Conservation (phyloP, 805 yeast species). For the Pichia deserticola region DNA sequence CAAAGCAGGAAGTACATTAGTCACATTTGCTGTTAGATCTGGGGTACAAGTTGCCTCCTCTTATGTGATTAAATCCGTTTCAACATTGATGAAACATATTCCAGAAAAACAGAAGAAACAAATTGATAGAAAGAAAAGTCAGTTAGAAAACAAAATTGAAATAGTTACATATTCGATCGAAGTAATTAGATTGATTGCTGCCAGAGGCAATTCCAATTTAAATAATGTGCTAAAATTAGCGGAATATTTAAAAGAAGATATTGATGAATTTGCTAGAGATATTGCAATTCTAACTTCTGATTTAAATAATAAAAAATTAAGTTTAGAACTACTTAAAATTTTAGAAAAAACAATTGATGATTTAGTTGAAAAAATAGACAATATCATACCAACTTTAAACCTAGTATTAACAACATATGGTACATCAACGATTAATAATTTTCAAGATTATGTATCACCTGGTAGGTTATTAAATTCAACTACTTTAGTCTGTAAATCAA, state of each 20-base stretch:
- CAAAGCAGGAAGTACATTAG: constrained; percentile 66
- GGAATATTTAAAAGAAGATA: constrained; percentile 46
- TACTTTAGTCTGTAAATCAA: constrained; percentile 34
- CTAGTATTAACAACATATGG: constrained; percentile 65
- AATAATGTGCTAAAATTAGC: constrained; percentile 49
- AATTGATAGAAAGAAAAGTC: constrained; percentile 26
- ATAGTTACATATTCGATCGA: constrained; percentile 64
- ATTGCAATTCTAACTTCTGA: constrained; percentile 33
- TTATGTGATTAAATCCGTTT: constrained; percentile 61
- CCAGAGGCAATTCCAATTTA: constrained; percentile 53
- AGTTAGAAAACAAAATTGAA: constrained; percentile 49
- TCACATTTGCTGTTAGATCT: constrained; percentile 71
- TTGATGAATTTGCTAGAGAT: constrained; percentile 47
- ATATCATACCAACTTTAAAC: constrained; percentile 59
- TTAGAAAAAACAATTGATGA: constrained; percentile 44
- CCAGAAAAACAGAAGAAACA: constrained; percentile 40
- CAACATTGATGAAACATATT: constrained; percentile 43
- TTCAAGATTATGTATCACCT: constrained; percentile 48
- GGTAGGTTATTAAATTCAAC: constrained; percentile 62
- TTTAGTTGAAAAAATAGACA: constrained; percentile 50
- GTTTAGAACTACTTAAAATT: constrained; percentile 29
- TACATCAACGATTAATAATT: constrained; percentile 44
- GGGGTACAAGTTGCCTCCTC: constrained; percentile 70
- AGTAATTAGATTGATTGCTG: constrained; percentile 52
- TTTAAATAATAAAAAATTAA: constrained; percentile 16